A percentile compares a stretch with the other conserved stretches of the same genome.
Conservation (phyloP, 2,329 filamentous ascomycete genomes). For the Chlorencoelia australis region DNA sequence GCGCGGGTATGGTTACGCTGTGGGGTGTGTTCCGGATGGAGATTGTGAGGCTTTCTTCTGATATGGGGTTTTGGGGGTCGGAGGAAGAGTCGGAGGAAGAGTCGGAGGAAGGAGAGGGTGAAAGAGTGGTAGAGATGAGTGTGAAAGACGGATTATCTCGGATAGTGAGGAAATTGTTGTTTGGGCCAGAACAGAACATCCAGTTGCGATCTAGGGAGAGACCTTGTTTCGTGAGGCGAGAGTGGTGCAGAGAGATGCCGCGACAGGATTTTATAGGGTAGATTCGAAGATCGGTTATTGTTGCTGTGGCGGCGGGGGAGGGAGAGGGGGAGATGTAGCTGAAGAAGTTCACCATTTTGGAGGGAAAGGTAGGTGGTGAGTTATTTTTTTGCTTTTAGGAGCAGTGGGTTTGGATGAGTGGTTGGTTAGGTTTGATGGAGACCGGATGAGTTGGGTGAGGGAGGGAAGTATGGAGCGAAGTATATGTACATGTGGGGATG, state of each 20-base stretch:
- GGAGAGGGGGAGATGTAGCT: constrained; percentile 11
- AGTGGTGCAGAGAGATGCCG: constrained; percentile 43
- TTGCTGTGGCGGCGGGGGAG: constrained; percentile 6
- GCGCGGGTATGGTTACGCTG: constrained; percentile 42
- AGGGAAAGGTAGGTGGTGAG: neutral
- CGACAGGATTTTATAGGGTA: constrained; percentile 61
- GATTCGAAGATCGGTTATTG: constrained; percentile 35
- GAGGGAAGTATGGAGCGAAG: too few relatives aligned
- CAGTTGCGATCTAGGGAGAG: constrained; percentile 53
- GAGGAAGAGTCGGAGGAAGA: constrained; percentile 2
- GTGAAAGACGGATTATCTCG: constrained; percentile 52
- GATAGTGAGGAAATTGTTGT: constrained; percentile 50
- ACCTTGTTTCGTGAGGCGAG: constrained; percentile 43
- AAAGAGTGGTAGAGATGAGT: constrained; percentile 37
- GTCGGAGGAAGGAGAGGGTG: too few relatives aligned
- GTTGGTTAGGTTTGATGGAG: too few relatives aligned
- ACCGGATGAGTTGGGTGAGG: too few relatives aligned
- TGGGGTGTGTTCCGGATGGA: constrained; percentile 31
- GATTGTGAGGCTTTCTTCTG: constrained; percentile 37
- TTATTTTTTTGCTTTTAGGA: neutral
- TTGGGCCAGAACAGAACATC: constrained; percentile 49
- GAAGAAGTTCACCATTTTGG: too few relatives aligned
- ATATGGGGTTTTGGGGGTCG: neutral
- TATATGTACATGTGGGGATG: too few relatives aligned
- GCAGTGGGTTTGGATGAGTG: neutral